Evolutionary conservation across 2,329 filamentous ascomycete genomes (phyloP), one percentile per base, ranked within the genome.

Genomic region (Paecilomyces variotii): DNA sequence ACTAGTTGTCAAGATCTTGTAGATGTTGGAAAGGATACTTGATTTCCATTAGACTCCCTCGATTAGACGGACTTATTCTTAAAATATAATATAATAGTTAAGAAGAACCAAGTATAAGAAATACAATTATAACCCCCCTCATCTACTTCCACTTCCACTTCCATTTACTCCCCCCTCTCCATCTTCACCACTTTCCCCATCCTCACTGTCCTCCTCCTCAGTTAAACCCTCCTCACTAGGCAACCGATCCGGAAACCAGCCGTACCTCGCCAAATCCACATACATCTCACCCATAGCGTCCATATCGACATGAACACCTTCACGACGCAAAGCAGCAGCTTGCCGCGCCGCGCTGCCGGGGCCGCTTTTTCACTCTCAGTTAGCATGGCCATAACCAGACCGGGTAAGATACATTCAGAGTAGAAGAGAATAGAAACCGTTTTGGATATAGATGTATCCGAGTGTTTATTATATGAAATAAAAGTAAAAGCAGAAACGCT

Each of bases 211-310:
- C 4, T 57, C 56, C 4, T 55, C 59, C n/a, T 58, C 26, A 28
- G 57, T 62, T 30, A 62, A 61, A 55, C 63, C 64, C 24, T 66
- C 74, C 58, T 82, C 79, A 67, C 78, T 80, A 6, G 80, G 79
- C 45, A 84, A 70, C 39, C 71, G 63, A 19, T 74, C 71, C 3
- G 82, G 82, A 71, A 80, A 80, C 78, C 78, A 80, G n/a, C 78
- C 78, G 67, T 72, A 79, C 34, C 60, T 63, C 2, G 63, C 66
- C 45, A 79, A 67, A 64, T 79, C 74, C 51, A 80, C 67, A 57
- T 71, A 74, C 25, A 73, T 72, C 59, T 79, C 77, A 1, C 76
- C 77, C 70, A 79, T 74, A 5, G 68, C 71, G 57, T 78, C 76
- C 24, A 64, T 67, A 4, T 69, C 67, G 1, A 79, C 75, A 49